Base-by-base conservation (phyloP, 345 rosid genomes). In the Excoecaria agallocha region DNA sequence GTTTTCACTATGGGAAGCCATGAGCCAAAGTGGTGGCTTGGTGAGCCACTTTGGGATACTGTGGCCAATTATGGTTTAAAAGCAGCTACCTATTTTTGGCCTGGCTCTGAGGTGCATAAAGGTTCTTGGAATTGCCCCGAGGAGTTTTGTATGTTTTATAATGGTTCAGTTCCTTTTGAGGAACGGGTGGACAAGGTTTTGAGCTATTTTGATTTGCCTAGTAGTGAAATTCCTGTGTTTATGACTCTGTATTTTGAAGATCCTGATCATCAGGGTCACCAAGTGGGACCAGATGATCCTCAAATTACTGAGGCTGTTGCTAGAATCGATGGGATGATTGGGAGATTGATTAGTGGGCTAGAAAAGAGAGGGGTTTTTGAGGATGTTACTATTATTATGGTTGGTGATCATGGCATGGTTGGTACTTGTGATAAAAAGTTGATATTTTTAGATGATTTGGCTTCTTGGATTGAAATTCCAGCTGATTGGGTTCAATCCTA, bases 341-440 rank as follows among this genome's bases (percentile, higher is more conserved):
- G 97, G 68, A 90, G 84, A 80, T 57, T 94, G 75, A 94, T 92
- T 12, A 71, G 81, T 68, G 97, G 97, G 49, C 69, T 94, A 25
- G 97, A 92, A 61, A 86, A 86, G 71, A 85, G 91, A 89, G 98
- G 93, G 76, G 74, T 89, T 54, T 91, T 94, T 48, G 93, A 92
- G 76, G 97, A 94, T 86, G 97, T 94, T 76, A 83, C 77, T 55
- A 80, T 94, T 77, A 87, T 92, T 64, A 82, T 94, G 93, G 95
- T 92, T 12, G 97, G 98, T 75, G 98, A 92, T 82, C 98, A 92
- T 80, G 97, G 98, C 38, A 94, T 94, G 97, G 98, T 89, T 39
- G 95, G 97, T 39, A 92, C 97, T 16, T 94, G 98, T 69, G 98
- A 94, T 71, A 87, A 87, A 64, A 94, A 91, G 81, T 45, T 94